Base-by-base conservation (phyloP, 2,329 filamentous ascomycete genomes). In the Mariannaea sp. region DNA sequence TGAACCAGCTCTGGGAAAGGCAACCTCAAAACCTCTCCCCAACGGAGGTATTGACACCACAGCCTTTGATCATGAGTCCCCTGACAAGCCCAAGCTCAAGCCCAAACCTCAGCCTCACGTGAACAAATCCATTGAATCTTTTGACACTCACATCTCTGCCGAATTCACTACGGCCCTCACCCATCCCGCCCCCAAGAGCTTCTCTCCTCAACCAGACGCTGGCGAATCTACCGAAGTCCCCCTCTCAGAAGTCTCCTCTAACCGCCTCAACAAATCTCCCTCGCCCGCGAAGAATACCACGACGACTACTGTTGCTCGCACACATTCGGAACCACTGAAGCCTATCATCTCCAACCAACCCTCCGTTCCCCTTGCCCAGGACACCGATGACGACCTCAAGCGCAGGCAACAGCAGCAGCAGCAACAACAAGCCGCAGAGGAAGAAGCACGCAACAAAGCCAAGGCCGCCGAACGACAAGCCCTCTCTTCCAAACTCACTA, bases 101-200 rank as follows among this genome's bases (percentile, higher is more conserved):
- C 52, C 38, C 20, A 62, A 57, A 19, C 26, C 36, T 6, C 36
- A 39, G 24, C 36, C 36, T 13, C 36, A 10, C 20, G 17, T 17
- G 13, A n/a, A 41, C 3, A 30, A 40, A 20, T 22, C 40, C 14
- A 29, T 48, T 5, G 17, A 56, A 2, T 54, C 59, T 19, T 48
- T 60, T 5, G 65, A 71, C 19, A 62, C 65, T 2, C 55, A 58
- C 20, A 65, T 67, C 9, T 70, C 71, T 2, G 68, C 71, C n/a
- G 72, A 73, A 19, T 78, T 75, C 40, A 67, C 73, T 16, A 77
- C 75, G 1, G 75, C 75, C 19, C 71, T 63, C n/a, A 75, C 73
- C 3, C 72, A 75, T 14, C 70, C 68, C 9, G 64, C 69, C 26
- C 55, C 40, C 13, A 65, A 70, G 22, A 60, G 59, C 32, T 57